phyloP scores from a whole-genome alignment of 2,329 filamentous ascomycete species.

The Volutella citrinella region DNA sequence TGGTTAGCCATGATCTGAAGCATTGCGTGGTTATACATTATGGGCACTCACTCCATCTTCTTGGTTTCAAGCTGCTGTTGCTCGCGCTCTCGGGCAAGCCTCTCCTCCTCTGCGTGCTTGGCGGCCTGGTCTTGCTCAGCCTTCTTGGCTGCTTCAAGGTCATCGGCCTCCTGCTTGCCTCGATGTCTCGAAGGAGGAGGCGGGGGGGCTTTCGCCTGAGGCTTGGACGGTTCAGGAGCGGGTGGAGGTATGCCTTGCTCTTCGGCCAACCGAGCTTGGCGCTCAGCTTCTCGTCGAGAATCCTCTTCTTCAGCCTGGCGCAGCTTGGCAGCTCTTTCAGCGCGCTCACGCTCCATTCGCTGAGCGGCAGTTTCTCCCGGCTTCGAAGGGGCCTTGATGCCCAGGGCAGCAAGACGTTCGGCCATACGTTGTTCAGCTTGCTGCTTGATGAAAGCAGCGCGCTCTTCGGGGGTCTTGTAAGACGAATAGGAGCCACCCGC shows the following conservation, averaged over 20 bases:
- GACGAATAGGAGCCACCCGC: conserved; percentile 70
- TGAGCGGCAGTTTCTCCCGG: conserved; percentile 78
- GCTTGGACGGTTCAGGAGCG: conserved; percentile 43
- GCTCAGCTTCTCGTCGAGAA: conserved; percentile 79
- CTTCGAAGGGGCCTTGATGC: conserved; percentile 80
- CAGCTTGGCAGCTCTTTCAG: conserved; percentile 82
- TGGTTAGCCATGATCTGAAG: conserved; percentile 23
- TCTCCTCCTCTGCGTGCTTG: conserved; percentile 64
- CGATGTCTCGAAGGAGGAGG: conserved; percentile 78
- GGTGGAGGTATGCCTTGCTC: conserved; percentile 67
- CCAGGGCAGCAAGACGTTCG: conserved; percentile 87
- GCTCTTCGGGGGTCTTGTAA: conserved; percentile 88
- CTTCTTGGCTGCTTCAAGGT: conserved; percentile 52
- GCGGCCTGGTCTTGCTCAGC: conserved; percentile 55
- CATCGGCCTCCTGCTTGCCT: conserved; percentile 56
- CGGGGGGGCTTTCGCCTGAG: conserved; percentile 61
- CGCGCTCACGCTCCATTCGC: conserved; percentile 81
- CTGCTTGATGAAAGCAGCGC: conserved; percentile 93
- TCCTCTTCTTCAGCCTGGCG: conserved; percentile 94
- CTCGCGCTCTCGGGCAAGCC: conserved; percentile 68
- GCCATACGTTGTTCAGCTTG: conserved; percentile 97
- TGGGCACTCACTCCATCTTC: conserved; percentile 73
- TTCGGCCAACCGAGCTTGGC: conserved; percentile 77
- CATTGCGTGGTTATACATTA: background rate
- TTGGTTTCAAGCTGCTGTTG: conserved; percentile 71